phyloP scores from a whole-genome alignment of 176 grass and related monocot species.

The Tillandsia leiboldiana region DNA sequence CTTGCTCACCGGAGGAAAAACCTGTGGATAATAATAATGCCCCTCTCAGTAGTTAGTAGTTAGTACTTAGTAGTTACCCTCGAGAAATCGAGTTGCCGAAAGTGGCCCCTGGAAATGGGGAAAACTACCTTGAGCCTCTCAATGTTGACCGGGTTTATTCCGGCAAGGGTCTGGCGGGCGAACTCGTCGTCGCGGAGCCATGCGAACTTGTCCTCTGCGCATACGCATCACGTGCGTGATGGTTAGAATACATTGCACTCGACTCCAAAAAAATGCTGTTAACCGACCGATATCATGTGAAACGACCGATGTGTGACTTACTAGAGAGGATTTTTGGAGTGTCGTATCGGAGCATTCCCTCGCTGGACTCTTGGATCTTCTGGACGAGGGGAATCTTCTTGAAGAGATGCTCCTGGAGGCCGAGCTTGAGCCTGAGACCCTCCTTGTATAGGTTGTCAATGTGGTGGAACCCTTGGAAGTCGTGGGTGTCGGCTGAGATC shows the following conservation, averaged over 20 bases:
- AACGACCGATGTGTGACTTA: slow-evolving; percentile 29
- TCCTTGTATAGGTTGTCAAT: slow-evolving; percentile 99
- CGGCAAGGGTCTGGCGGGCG: slow-evolving; percentile 71
- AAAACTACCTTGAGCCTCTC: slow-evolving; percentile 57
- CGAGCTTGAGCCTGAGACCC: slow-evolving; percentile 85
- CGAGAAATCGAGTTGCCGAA: no score
- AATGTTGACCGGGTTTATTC: slow-evolving; percentile 88
- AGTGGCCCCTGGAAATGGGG: background rate
- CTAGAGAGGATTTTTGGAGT: slow-evolving; percentile 91
- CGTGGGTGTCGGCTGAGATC: slow-evolving; percentile 76
- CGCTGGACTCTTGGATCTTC: slow-evolving; percentile 95
- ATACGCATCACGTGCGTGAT: background rate
- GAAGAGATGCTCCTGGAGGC: slow-evolving; percentile 90
- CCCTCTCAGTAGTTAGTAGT: background rate
- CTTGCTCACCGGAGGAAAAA: slow-evolving; percentile 78
- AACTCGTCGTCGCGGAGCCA: slow-evolving; percentile 99
- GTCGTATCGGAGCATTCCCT: slow-evolving; percentile 93
- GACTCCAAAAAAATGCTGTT: background rate
- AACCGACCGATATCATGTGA: background rate
- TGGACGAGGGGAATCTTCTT: slow-evolving; percentile 87
- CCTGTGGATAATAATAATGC: slow-evolving; percentile 31
- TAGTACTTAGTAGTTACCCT: background rate
- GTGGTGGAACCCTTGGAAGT: slow-evolving; percentile 92
- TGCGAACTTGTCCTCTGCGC: slow-evolving; percentile 93
- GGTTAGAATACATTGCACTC: background rate